Conservation (phyloP, 306 rosid species). For the Vigna radiata region DNA sequence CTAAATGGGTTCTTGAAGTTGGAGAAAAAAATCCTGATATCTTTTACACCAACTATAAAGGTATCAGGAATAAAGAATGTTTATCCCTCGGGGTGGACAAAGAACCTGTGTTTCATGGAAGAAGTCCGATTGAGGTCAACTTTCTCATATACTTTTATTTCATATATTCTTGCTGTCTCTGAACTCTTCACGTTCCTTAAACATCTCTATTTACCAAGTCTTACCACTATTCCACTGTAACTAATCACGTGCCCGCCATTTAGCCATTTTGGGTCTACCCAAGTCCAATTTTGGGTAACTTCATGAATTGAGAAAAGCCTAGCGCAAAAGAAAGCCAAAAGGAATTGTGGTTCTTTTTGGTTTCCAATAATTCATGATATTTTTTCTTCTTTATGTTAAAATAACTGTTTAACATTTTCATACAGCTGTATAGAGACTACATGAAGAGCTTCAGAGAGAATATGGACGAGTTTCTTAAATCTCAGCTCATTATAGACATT, state of each 20-base stretch:
- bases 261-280: neutral
- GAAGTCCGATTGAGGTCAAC: conserved; percentile 84
- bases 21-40: conserved; percentile 77
- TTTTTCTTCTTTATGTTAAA: conserved; percentile 13
- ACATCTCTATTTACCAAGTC: neutral
- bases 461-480: conserved; percentile 72
- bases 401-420: neutral
- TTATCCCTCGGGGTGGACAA: conserved; percentile 80
- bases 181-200: neutral
- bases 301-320: neutral
- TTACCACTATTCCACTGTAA: neutral
- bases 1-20: conserved; percentile 73
- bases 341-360: neutral
- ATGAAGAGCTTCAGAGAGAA: conserved; percentile 83
- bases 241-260: neutral
- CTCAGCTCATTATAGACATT: conserved; percentile 76
- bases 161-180: neutral
- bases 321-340: neutral
- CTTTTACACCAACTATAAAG: conserved; percentile 69
- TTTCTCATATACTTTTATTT: neutral
- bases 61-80: conserved; percentile 69
- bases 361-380: neutral
- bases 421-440: conserved; percentile 75
- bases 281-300: neutral
- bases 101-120: conserved; percentile 65